phyloP scores from a whole-genome alignment of 208 protist genomes.

The Acanthamoeba healyi region DNA sequence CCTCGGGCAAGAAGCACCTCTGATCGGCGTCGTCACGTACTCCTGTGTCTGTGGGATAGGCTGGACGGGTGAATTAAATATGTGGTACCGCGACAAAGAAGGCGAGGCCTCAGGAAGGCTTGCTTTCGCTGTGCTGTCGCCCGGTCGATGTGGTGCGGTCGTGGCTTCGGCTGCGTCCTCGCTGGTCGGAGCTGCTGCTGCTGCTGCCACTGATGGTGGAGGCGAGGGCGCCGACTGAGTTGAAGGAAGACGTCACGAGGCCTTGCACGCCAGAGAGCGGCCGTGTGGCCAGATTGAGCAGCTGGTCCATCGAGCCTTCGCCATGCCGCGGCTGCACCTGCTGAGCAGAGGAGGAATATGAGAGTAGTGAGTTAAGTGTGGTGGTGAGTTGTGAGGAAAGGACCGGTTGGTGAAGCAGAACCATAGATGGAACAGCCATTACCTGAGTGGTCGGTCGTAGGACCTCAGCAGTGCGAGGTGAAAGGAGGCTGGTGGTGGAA shows the following conservation, averaged over 20 bases:
- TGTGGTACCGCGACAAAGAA: too few species aligned
- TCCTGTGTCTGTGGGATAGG: too few species aligned
- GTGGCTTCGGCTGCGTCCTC: too few species aligned
- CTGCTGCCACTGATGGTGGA: not conserved
- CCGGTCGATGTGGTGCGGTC: too few species aligned
- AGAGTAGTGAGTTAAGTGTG: not conserved
- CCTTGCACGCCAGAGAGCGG: not conserved
- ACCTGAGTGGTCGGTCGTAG: not conserved
- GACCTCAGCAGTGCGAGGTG: not conserved
- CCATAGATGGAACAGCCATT: too few species aligned
- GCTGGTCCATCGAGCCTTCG: not conserved
- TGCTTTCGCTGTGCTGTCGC: too few species aligned
- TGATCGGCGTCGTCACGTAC: too few species aligned
- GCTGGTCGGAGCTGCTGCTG: too few species aligned
- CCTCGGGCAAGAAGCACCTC: constrained; percentile 56
- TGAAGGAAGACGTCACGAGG: not conserved
- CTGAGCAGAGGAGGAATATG: not conserved
- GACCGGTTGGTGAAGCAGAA: too few species aligned
- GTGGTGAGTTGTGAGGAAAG: too few species aligned
- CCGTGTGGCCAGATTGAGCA: not conserved
- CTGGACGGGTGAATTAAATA: too few species aligned
- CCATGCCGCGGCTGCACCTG: not conserved
- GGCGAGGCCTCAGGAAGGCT: too few species aligned
- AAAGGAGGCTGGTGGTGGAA: not conserved
- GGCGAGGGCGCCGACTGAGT: not conserved